phyloP scores from a whole-genome alignment of 1,139 yeast genomes.

The Candida pseudocylindracea region DNA sequence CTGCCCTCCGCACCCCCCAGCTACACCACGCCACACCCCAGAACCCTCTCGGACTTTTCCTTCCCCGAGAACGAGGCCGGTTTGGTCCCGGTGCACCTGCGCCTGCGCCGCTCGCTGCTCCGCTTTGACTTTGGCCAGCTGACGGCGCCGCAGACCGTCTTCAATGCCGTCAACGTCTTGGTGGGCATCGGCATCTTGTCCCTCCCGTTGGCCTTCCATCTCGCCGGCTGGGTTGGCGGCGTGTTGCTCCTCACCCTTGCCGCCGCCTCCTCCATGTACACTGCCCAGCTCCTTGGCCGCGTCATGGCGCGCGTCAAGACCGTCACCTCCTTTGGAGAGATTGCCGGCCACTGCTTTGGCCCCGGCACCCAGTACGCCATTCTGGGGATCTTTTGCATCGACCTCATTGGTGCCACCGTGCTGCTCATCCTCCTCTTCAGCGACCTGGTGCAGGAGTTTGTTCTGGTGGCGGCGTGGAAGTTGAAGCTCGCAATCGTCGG shows the following conservation, averaged over 20 bases:
- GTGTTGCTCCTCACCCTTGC: conserved; percentile 24
- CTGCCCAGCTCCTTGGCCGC: conserved; percentile 32
- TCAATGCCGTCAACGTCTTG: conserved; percentile 68
- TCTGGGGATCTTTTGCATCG: conserved; percentile 52
- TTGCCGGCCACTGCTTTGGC: conserved; percentile 24
- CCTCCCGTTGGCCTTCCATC: conserved; percentile 55
- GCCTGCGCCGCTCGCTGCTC: neutral
- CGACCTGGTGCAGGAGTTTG: conserved; percentile 55
- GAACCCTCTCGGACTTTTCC: too few species aligned
- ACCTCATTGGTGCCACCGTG: conserved; percentile 58
- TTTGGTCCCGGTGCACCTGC: neutral
- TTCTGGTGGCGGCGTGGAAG: conserved; percentile 25
- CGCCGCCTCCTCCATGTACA: conserved; percentile 39
- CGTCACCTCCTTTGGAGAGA: conserved; percentile 20
- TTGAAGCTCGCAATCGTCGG: conserved; percentile 30
- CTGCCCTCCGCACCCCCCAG: neutral
- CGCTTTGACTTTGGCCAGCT: neutral
- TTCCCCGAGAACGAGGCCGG: too few species aligned
- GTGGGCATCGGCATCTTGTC: conserved; percentile 78
- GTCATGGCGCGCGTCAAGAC: conserved; percentile 11
- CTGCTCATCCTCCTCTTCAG: conserved; percentile 61
- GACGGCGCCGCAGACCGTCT: conserved; percentile 71
- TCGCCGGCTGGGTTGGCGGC: conserved; percentile 71
- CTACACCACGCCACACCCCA: neutral
- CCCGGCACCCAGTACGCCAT: conserved; percentile 27